Conservation (phyloP, 164 flowering plant genomes). For the Vitis labrusca region DNA sequence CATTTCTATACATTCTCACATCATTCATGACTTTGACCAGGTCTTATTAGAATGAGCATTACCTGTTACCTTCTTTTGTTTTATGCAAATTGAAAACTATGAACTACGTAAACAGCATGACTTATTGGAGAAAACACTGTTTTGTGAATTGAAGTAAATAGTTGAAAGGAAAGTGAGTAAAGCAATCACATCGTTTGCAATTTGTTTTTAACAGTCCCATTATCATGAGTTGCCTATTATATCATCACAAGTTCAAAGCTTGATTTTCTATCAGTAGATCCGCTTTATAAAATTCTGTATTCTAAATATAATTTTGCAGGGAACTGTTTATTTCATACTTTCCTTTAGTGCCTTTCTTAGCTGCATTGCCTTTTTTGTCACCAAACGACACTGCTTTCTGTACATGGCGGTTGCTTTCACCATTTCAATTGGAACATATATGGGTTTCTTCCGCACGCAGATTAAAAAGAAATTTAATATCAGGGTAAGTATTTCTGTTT, state of each 20-base stretch:
- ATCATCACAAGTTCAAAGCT: not conserved
- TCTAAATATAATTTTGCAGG: conserved; percentile 48
- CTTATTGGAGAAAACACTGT: not conserved
- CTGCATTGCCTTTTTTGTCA: conserved; percentile 53
- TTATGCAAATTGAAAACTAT: not conserved
- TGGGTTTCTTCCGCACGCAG: conserved; percentile 67
- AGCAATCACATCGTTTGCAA: not conserved
- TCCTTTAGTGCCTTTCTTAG: conserved; percentile 40
- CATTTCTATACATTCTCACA: no score
- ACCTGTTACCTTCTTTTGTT: no score
- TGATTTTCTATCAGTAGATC: not conserved
- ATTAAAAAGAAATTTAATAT: conserved; percentile 83
- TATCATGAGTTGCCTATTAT: not conserved
- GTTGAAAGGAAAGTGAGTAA: not conserved
- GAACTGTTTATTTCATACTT: conserved; percentile 48
- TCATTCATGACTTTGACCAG: no score
- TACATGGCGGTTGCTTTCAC: conserved; percentile 62
- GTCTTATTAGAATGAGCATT: no score
- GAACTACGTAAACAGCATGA: not conserved
- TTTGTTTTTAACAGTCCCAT: no score
- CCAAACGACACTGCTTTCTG: conserved; percentile 53
- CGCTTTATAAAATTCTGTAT: not conserved
- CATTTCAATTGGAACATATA: conserved; percentile 50
- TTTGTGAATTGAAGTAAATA: not conserved
- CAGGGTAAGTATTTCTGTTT: conserved; percentile 41